These are phyloP conservation scores for Penicillium odoratum DNA, from an alignment of 495 filamentous ascomycete genomes.

Conservation along the genomic window DNA sequence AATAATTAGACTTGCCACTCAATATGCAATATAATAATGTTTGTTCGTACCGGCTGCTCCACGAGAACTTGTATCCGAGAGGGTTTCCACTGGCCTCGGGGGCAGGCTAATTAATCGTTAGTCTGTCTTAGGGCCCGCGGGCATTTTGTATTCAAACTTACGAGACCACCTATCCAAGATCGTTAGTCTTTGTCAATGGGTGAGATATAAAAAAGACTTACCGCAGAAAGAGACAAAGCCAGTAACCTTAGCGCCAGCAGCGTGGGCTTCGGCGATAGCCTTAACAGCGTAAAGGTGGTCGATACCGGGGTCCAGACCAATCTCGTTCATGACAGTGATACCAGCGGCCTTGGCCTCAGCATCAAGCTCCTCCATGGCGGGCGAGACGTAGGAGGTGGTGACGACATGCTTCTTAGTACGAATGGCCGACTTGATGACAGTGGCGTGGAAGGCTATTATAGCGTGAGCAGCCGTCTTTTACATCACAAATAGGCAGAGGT, in stretches of 20 bases:
- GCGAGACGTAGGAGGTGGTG: constrained; percentile 92
- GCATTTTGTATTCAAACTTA: neutral
- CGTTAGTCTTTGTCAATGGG: neutral
- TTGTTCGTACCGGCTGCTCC: constrained; percentile 51
- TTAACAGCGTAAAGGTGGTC: constrained; percentile 68
- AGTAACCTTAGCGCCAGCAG: constrained; percentile 80
- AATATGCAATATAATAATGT: neutral
- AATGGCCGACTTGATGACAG: constrained; percentile 93
- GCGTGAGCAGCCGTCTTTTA: neutral
- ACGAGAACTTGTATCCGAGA: constrained; percentile 94
- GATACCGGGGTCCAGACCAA: constrained; percentile 61
- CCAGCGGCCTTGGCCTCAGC: constrained; percentile 81
- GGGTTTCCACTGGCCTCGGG: constrained; percentile 88
- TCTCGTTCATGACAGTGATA: constrained; percentile 98
- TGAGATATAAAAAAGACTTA: constrained; percentile 39
- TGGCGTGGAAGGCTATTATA: constrained; percentile 64
- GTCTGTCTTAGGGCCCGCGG: neutral
- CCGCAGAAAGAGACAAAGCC: constrained; percentile 88
- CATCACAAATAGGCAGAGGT: neutral
- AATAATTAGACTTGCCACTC: constrained; percentile 45
- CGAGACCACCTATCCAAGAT: constrained; percentile 3
- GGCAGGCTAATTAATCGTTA: constrained; percentile 53
- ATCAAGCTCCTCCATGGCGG: constrained; percentile 89
- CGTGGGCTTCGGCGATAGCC: constrained; percentile 78
- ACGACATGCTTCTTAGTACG: constrained; percentile 92